Conservation (phyloP, 2,329 filamentous ascomycete species). For the Diaporthe sp. region DNA sequence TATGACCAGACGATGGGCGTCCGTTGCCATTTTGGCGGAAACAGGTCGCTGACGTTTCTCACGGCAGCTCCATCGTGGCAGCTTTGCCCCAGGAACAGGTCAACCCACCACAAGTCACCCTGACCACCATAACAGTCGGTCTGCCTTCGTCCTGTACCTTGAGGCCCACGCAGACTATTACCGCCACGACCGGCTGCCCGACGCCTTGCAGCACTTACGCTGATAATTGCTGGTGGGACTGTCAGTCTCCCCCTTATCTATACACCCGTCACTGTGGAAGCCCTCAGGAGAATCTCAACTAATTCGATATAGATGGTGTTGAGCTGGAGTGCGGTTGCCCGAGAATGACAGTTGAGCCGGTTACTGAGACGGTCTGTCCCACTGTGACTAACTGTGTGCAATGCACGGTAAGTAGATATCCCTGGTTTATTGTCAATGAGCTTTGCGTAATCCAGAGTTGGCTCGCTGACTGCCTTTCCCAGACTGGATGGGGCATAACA, state of each 20-base stretch:
- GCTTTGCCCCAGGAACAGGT: not conserved
- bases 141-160: conserved; percentile 24
- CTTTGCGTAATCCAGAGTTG: not conserved
- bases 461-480: not conserved
- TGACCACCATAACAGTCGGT: not conserved
- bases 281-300: not conserved
- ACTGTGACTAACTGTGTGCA: conserved; percentile 30
- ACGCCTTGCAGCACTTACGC: conserved; percentile 28
- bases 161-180: conserved; percentile 35
- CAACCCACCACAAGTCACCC: not conserved
- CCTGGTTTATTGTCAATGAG: no score
- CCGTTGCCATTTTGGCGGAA: no score
- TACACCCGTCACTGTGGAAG: not conserved
- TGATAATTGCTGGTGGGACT: conserved; percentile 16
- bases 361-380: conserved; percentile 32
- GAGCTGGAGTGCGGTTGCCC: conserved; percentile 24
- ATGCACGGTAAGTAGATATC: conserved; percentile 18
- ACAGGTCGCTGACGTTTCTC: not conserved
- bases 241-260: not conserved
- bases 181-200: conserved; percentile 31
- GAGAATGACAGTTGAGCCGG: conserved; percentile 6
- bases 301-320: not conserved
- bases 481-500: conserved; percentile 27
- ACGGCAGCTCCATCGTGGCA: not conserved
- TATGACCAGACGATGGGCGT: not conserved